A percentile compares a stretch with the other conserved stretches of the same genome.
Conservation (phyloP, 371 early-diverging fungal genomes). For the Rhizopus stolonifer region DNA sequence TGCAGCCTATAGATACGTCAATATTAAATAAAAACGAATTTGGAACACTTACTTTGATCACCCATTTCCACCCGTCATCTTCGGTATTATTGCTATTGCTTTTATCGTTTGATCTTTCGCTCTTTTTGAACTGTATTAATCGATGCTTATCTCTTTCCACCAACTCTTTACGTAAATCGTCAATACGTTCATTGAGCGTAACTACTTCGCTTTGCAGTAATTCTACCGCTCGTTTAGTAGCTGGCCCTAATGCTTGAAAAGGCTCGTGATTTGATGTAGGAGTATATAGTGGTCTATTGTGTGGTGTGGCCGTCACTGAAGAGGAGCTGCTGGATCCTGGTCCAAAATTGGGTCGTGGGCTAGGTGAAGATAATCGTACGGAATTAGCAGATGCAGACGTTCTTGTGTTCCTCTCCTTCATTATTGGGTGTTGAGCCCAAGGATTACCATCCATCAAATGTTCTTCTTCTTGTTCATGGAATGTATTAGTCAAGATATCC, state of each 20-base stretch:
- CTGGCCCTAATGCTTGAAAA: conserved; percentile 31
- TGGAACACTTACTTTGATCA: conserved; percentile 28
- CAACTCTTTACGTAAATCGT: conserved; percentile 41
- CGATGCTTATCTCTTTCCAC: conserved; percentile 30
- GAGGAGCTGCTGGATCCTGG: conserved; percentile 36
- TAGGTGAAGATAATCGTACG: conserved; percentile 4
- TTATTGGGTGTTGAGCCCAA: conserved; percentile 24
- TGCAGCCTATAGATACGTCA: conserved; percentile 29
- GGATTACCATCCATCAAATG: conserved; percentile 22
- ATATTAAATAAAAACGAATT: background rate
- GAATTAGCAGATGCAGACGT: conserved; percentile 4
- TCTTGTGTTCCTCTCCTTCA: background rate
- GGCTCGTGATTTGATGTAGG: conserved; percentile 11
- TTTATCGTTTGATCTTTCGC: conserved; percentile 1
- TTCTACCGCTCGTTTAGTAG: conserved; percentile 49
- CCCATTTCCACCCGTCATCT: conserved; percentile 35
- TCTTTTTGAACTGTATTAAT: background rate
- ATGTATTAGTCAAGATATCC: background rate
- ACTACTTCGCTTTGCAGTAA: conserved; percentile 47
- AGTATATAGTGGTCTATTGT: conserved; percentile 7
- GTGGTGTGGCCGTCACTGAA: conserved; percentile 40
- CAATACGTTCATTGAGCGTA: conserved; percentile 48
- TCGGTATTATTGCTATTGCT: conserved; percentile 16
- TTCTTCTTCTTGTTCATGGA: conserved; percentile 13
- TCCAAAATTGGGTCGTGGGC: background rate